Evolutionary conservation across 2,329 filamentous ascomycete species (phyloP).

Genomic region (Neopestalotiopsis rosae): DNA sequence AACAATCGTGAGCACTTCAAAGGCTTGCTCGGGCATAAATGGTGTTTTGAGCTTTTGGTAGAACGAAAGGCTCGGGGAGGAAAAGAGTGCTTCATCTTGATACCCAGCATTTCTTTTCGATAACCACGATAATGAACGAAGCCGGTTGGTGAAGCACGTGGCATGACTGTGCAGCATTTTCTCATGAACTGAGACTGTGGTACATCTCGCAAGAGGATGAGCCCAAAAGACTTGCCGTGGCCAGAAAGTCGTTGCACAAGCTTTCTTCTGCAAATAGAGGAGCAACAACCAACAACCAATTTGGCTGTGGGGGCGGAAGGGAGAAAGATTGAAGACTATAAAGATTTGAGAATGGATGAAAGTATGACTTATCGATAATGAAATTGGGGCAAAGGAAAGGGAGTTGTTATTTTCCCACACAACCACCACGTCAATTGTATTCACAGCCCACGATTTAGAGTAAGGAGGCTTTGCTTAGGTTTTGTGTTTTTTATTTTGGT

Average conservation of each 20-base stretch:
- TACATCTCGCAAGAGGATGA: too few species aligned
- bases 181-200: neutral
- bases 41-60: neutral
- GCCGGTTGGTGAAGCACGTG: neutral
- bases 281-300: too few species aligned
- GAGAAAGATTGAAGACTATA: neutral
- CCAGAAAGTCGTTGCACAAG: too few species aligned
- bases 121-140: neutral
- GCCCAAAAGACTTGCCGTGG: too few species aligned
- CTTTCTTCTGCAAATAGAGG: too few species aligned
- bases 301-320: too few species aligned
- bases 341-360: neutral
- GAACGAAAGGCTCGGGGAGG: neutral
- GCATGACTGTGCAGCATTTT: neutral
- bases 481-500: neutral
- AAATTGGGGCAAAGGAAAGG: neutral
- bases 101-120: constrained; percentile 9
- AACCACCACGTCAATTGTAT: neutral
- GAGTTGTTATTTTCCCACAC: too few species aligned
- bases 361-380: neutral
- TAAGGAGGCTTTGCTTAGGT: neutral
- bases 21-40: neutral
- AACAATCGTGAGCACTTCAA: neutral
- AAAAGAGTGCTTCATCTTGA: neutral
- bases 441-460: neutral